These are phyloP conservation scores for Anastatica hierochuntica DNA, from an alignment of 345 rosid species.

Conservation along the genomic window DNA sequence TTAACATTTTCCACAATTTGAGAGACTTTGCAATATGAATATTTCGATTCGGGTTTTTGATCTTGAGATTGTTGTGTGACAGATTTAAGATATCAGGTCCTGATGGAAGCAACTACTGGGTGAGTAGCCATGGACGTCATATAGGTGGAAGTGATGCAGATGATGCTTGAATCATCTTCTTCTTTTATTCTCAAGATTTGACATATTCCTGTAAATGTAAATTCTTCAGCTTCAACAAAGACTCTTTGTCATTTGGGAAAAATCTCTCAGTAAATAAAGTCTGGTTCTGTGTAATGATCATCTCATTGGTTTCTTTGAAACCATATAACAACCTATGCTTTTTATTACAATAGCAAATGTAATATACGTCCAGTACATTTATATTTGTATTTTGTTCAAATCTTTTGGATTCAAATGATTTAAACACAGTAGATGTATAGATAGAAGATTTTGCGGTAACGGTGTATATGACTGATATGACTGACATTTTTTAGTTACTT, in stretches of 20 bases:
- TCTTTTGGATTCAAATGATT: too few species aligned
- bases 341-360: not conserved
- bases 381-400: too few species aligned
- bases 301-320: not conserved
- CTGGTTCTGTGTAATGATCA: constrained; percentile 6
- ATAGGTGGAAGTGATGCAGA: constrained; percentile 88
- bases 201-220: constrained; percentile 8
- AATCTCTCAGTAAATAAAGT: constrained; percentile 11
- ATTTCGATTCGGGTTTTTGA: not conserved
- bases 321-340: not conserved
- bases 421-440: too few species aligned
- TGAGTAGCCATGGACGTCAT: constrained; percentile 56
- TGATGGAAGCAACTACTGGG: constrained; percentile 78
- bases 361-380: not conserved
- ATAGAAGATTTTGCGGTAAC: too few species aligned
- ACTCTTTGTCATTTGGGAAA: too few species aligned
- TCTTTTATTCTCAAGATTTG: constrained; percentile 3
- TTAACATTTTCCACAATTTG: not conserved
- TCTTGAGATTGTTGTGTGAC: constrained; percentile 8
- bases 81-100: constrained; percentile 89
- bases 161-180: constrained; percentile 43
- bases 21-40: not conserved
- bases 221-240: constrained; percentile 15
- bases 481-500: too few species aligned
- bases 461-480: too few species aligned